A percentile compares a stretch with the other conserved stretches of the same genome.
Conservation (phyloP, 495 filamentous ascomycete species). For the Rostrohypoxylon terebratum region DNA sequence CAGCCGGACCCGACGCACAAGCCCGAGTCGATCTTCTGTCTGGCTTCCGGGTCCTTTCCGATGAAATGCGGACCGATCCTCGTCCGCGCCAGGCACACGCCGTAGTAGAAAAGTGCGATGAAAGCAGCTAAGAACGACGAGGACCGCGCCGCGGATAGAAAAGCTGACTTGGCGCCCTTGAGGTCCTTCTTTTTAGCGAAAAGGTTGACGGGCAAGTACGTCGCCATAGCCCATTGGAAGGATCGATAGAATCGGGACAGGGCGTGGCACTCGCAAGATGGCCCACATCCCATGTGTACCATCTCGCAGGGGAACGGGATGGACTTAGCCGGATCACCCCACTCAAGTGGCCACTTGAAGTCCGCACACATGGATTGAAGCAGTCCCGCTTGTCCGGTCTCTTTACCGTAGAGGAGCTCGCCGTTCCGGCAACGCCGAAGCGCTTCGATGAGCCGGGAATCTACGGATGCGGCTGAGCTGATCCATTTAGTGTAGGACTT, state of each 20-base stretch:
- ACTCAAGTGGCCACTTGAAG: constrained; percentile 72
- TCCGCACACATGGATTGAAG: constrained; percentile 82
- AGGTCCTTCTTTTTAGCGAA: constrained; percentile 65
- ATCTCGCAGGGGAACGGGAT: constrained; percentile 88
- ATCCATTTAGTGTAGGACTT: constrained; percentile 89
- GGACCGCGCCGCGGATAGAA: constrained; percentile 74
- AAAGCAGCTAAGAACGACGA: constrained; percentile 87
- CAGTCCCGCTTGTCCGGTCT: constrained; percentile 78
- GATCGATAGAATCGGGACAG: constrained; percentile 74
- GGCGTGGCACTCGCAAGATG: constrained; percentile 83
- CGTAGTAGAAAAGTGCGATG: constrained; percentile 87
- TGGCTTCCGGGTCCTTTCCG: constrained; percentile 55
- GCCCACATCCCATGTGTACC: constrained; percentile 84
- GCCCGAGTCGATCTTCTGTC: constrained; percentile 67
- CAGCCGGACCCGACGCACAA: constrained; percentile 82
- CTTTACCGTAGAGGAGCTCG: constrained; percentile 77
- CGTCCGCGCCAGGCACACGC: constrained; percentile 84
- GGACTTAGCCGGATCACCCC: constrained; percentile 80
- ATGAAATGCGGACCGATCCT: constrained; percentile 80
- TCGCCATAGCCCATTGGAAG: constrained; percentile 79
- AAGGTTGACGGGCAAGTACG: constrained; percentile 86
- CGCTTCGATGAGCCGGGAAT: constrained; percentile 78
- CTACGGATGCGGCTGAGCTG: constrained; percentile 79
- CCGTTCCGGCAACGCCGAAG: constrained; percentile 74
- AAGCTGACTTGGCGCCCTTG: constrained; percentile 57